Percentiles rank a stretch among this genome's conserved stretches.
These are phyloP conservation scores for Hibiscus tridactylites DNA, from an alignment of 345 rosid genomes.

Conservation along the genomic window DNA sequence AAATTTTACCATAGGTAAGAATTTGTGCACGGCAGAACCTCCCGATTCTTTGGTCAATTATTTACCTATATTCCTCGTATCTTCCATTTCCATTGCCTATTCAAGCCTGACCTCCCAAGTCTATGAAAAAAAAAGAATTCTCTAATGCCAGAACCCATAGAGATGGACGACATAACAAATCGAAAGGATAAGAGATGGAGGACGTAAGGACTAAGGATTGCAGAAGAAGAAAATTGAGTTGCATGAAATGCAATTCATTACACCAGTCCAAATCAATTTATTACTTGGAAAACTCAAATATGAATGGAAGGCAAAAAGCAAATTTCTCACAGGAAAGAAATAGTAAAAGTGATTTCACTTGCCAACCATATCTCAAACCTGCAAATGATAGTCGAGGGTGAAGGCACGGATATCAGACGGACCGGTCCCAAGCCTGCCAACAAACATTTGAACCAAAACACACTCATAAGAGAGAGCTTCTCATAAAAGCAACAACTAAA, in stretches of 20 bases:
- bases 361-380: slow-evolving; percentile 33
- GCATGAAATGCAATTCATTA: background rate
- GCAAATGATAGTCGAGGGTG: slow-evolving; percentile 71
- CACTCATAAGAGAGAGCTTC: background rate
- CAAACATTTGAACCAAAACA: slow-evolving; percentile 7
- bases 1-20: no score
- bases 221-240: background rate
- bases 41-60: no score
- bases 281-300: background rate
- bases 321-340: background rate
- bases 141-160: no score
- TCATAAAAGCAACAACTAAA: background rate
- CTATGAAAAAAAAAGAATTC: no score
- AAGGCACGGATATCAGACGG: slow-evolving; percentile 81
- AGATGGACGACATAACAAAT: no score
- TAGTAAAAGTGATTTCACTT: background rate
- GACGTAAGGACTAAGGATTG: no score
- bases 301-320: background rate
- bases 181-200: no score
- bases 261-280: background rate
- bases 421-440: slow-evolving; percentile 78
- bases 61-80: no score
- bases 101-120: no score
- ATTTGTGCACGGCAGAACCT: no score
- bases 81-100: no score